Evolutionary conservation across 1,284 basidiomycete species (phyloP).

Genomic region (Inonotus obliquus): DNA sequence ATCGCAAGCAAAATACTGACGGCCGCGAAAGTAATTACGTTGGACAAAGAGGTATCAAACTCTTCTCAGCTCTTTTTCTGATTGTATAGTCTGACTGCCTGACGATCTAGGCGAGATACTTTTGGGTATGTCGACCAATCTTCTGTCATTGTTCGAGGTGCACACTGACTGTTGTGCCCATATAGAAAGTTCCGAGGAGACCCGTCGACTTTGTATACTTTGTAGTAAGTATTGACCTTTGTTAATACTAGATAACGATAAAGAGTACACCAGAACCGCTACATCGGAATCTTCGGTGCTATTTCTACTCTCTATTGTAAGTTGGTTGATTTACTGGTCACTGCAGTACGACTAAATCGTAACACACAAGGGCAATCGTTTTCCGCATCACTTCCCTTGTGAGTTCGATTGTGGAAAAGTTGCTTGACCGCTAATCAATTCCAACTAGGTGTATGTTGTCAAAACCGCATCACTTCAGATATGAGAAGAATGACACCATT

Average conservation of each 20-base stretch:
- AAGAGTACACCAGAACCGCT: not conserved
- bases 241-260: not conserved
- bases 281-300: not conserved
- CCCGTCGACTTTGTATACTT: not conserved
- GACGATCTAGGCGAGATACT: not conserved
- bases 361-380: not conserved
- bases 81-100: not conserved
- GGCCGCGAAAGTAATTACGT: not conserved
- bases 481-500: no score
- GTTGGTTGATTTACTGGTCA: not conserved
- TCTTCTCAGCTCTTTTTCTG: not conserved
- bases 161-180: not conserved
- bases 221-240: not conserved
- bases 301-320: not conserved
- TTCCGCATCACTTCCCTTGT: not conserved
- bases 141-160: not conserved
- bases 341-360: not conserved
- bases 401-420: not conserved
- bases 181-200: not conserved
- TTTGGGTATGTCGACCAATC: not conserved
- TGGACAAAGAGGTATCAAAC: conserved; percentile 3
- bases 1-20: no score
- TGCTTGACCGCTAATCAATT: no score
- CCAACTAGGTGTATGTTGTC: no score
- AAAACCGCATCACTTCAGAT: no score